Evolutionary conservation across 306 rosid genomes (phyloP), one percentile per base, ranked within the genome.

Genomic region (Malus orientalis): DNA sequence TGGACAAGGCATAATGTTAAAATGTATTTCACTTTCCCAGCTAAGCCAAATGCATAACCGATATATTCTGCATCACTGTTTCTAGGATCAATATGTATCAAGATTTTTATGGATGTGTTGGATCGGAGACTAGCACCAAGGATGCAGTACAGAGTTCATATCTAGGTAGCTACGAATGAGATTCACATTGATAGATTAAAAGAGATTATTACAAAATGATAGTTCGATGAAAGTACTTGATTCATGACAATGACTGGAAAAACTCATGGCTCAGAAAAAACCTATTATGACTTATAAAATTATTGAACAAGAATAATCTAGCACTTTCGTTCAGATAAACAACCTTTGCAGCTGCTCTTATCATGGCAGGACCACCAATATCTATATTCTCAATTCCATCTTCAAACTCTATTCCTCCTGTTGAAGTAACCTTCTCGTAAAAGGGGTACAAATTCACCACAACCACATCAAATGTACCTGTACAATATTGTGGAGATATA

Each of bases 331-430:
- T 67, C 59, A 76, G 75, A 55, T 27, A 78, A 78, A 78, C 78
- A 78, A 95, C 98, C 97, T 95, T 95, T 49, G 97, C 97, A 80
- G 97, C 99, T 18, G 97, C 99, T 84, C 97, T 88, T 58, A 95
- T 92, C 99, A 95, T 90, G 53, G 97, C 89, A 12, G 97, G 96
- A 79, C 99, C 97, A 79, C 99, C 99, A 77, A 92, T 95, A 84
- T 95, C 97, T 82, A 95, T 92, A 84, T 95, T 95, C 83, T 95
- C 99, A 53, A 95, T 86, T 77, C 97, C 99, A 78, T 95, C 93
- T 69, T 95, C 97, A 85, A 95, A 95, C 65, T 82, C 90, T 72
- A 95, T 61, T 40, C 86, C 91, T 62, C 85, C 85, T 10, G 84
- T 14, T 55, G 99, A 90, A 67, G 99, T 90, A 71, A 95, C 97